Percentiles rank a stretch among this genome's conserved stretches.
Conservation (phyloP, 1,284 basidiomycete species). For the Austropuccinia psidii region DNA sequence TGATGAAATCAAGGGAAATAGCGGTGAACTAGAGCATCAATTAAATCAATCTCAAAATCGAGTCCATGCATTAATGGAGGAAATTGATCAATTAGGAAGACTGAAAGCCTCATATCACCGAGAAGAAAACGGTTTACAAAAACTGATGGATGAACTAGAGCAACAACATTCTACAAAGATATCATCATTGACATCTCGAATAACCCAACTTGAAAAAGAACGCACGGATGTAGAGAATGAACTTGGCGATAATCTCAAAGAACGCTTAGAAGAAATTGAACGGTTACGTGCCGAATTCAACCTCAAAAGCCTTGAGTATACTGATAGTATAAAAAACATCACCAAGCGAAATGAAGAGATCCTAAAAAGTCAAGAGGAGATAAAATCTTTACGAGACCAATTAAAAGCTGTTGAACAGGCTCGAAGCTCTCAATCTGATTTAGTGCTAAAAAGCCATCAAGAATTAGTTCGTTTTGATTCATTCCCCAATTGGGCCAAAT, state of each 20-base stretch:
- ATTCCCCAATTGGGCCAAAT: neutral
- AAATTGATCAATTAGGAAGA: constrained; percentile 4
- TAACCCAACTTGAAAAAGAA: constrained; percentile 29
- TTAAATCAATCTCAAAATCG: constrained; percentile 18
- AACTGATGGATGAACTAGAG: neutral
- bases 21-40: constrained; percentile 21
- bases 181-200: neutral
- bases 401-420: neutral
- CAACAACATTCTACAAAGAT: neutral
- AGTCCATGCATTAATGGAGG: constrained; percentile 1
- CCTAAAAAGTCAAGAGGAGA: neutral
- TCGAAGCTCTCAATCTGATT: neutral
- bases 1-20: constrained; percentile 20
- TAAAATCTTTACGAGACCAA: constrained; percentile 3
- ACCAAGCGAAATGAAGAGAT: constrained; percentile 28
- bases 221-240: constrained; percentile 20
- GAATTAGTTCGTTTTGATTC: constrained; percentile 18
- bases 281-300: neutral
- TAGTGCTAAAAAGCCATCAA: neutral
- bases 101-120: neutral
- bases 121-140: neutral
- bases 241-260: constrained; percentile 4
- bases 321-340: constrained; percentile 26
- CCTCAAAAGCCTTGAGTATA: constrained; percentile 27
- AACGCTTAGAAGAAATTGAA: constrained; percentile 23